Base-by-base conservation (phyloP, 495 filamentous ascomycete species). In the Penicillium cinerascens region DNA sequence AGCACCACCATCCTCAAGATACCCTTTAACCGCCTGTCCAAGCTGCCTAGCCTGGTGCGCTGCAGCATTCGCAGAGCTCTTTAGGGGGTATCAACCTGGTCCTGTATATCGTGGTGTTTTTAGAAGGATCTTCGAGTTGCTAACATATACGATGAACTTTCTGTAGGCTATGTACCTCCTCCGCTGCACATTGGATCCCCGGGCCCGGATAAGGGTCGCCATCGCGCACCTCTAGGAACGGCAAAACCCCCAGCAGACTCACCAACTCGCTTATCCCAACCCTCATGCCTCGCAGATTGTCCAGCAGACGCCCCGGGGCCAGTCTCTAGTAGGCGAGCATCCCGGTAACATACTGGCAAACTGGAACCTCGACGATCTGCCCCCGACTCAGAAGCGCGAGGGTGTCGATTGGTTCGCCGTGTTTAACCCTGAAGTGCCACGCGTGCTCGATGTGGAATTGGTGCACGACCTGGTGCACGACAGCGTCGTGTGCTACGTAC, bases 161-260 rank as follows among this genome's bases (percentile, higher is more conserved):
- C 26, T 45, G 2, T 51, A 84, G 82, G 83, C 46, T 87, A 85
- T 55, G 80, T 75, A 17, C 75, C 86, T 47, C 82, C 87, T 16
- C 90, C 89, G 20, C 89, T 84, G 59, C 83, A 86, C 27, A 91
- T 87, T 27, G 87, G 89, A 13, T 96, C 91, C 38, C 93, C 93
- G 11, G 92, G 91, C 2, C 88, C 89, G 35, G 84, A 82, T 50
- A 90, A 87, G 53, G 77, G n/a, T n/a, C n/a, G 74, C 48, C 78
- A 80, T 52, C 66, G 85, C 58, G 65, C 83, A 66, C 71, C 73
- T 50, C 83, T 86, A 25, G 90, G 84, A 37, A 89, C 91, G 23
- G 85, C 89, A n/a, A 18, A 97, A 93, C 43, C 93, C 92, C 10
- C 91, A 96, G 68, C 91, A 96, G 67, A 86, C 83, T 59, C 87